These are phyloP conservation scores for Catharanthus roseus DNA, from an alignment of 257 asterid genomes.

Conservation along the genomic window DNA sequence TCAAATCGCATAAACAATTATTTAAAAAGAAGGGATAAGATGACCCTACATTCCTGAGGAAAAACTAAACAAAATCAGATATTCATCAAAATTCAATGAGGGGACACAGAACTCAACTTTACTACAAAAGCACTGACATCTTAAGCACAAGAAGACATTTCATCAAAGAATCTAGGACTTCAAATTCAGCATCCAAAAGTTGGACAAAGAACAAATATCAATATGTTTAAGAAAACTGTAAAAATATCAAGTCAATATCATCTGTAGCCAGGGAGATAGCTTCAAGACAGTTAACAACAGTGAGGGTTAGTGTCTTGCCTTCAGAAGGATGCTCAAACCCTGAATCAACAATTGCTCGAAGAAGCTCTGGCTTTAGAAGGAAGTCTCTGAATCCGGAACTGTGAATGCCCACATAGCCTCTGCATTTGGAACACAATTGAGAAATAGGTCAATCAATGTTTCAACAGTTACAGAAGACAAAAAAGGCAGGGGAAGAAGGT, in stretches of 20 bases:
- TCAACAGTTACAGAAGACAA: background rate
- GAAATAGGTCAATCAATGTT: background rate
- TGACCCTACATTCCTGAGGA: background rate
- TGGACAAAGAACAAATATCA: too few species aligned
- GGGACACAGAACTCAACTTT: background rate
- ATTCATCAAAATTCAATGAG: background rate
- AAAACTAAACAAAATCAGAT: background rate
- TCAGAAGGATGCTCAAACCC: conserved; percentile 55
- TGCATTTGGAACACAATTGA: conserved; percentile 8
- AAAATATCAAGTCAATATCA: background rate
- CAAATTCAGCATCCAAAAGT: background rate
- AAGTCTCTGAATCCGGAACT: conserved; percentile 53
- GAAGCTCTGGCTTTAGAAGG: conserved; percentile 45
- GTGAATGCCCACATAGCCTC: conserved; percentile 48
- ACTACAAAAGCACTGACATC: background rate
- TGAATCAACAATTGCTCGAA: conserved; percentile 46
- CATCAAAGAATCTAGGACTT: background rate
- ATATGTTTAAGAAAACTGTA: background rate
- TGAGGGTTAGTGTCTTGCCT: conserved; percentile 27
- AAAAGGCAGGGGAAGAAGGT: background rate
- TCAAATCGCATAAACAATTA: background rate
- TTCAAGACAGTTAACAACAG: background rate
- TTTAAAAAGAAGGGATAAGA: background rate
- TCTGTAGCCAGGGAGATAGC: background rate
- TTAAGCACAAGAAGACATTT: background rate